Percentiles rank a stretch among this genome's conserved stretches.
Evolutionary conservation across 768 basidiomycete genomes (phyloP).

Genomic region (Russula dissimulans): DNA sequence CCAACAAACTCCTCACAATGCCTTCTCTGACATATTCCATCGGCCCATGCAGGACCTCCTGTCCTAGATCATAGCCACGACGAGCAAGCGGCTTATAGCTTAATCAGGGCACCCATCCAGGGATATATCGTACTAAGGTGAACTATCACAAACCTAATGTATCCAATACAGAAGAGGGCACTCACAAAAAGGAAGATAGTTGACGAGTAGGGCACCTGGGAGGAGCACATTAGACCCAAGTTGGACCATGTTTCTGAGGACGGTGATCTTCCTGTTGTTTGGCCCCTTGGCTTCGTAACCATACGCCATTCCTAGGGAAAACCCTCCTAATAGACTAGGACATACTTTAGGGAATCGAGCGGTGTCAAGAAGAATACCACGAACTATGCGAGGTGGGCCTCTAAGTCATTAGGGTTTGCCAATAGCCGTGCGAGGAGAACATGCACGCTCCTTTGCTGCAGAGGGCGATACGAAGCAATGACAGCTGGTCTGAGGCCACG

Average conservation of each 20-base stretch:
- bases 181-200: not conserved
- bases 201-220: not conserved
- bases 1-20: not conserved
- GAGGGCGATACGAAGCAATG: not conserved
- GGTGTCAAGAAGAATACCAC: not conserved
- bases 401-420: not conserved
- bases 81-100: conserved; percentile 8
- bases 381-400: not conserved
- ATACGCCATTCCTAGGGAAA: not conserved
- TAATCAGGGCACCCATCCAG: conserved; percentile 4
- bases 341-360: too few species aligned
- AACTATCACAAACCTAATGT: not conserved
- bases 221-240: not conserved
- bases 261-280: not conserved
- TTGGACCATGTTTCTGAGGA: not conserved
- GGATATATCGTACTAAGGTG: not conserved
- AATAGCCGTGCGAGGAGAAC: not conserved
- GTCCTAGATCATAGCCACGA: not conserved
- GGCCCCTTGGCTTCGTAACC: not conserved
- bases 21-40: conserved; percentile 3
- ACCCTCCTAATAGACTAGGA: too few species aligned
- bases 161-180: not conserved
- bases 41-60: not conserved
- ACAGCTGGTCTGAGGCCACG: not conserved
- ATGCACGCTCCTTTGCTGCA: not conserved